Evolutionary conservation across 2,329 filamentous ascomycete genomes (phyloP).

Genomic region (Sclerotinia nivalis): DNA sequence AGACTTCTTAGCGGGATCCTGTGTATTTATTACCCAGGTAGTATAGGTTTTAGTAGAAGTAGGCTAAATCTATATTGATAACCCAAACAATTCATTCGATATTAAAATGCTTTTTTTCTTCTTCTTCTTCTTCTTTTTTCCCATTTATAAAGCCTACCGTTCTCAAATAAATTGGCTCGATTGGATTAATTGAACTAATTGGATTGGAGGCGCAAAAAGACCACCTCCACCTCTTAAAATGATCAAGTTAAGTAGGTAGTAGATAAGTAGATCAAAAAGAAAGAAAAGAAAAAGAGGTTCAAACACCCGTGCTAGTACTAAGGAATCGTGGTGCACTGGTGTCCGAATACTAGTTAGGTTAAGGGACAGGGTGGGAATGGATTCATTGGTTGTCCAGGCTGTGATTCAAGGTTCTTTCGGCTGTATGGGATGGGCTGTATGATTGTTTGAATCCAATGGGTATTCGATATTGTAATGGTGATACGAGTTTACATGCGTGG

Average conservation of each 20-base stretch:
- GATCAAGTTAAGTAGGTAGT: not conserved
- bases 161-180: not conserved
- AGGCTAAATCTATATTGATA: not conserved
- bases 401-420: slow-evolving; percentile 8
- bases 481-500: not conserved
- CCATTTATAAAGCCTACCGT: not conserved
- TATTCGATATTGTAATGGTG: slow-evolving; percentile 8
- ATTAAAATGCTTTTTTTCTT: not conserved
- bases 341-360: not conserved
- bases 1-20: slow-evolving; percentile 12
- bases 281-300: not conserved
- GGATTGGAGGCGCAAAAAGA: slow-evolving; percentile 3
- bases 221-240: slow-evolving; percentile 8
- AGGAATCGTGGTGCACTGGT: slow-evolving; percentile 9
- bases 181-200: not conserved
- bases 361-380: slow-evolving; percentile 10
- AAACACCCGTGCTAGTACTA: slow-evolving; percentile 6
- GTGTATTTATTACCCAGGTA: not conserved
- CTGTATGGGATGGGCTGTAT: not conserved
- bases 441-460: slow-evolving; percentile 23
- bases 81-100: not conserved
- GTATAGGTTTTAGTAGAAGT: not conserved
- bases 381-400: slow-evolving; percentile 15
- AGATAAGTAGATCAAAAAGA: not conserved
- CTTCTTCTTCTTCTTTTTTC: too few relatives aligned